Conservation (phyloP, 345 rosid species). For the Eucalyptus camaldulensis region DNA sequence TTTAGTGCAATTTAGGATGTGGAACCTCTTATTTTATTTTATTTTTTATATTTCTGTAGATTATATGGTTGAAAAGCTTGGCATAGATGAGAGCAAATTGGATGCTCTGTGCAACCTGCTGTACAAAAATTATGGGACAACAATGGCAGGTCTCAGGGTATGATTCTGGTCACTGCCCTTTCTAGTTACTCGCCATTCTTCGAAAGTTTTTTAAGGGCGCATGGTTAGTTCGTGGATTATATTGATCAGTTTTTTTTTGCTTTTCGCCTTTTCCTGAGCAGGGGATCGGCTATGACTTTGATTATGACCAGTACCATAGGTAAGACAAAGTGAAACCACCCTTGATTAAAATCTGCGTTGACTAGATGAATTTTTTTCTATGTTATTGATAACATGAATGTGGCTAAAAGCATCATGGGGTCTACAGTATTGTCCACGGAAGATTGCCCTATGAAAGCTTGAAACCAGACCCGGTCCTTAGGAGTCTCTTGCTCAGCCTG, state of each 20-base stretch:
- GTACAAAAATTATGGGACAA: slow-evolving; percentile 70
- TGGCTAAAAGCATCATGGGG: neutral
- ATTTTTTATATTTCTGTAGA: slow-evolving; percentile 17
- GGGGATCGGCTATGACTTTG: slow-evolving; percentile 82
- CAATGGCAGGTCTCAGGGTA: slow-evolving; percentile 96
- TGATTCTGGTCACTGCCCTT: neutral
- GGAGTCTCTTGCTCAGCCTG: slow-evolving; percentile 48
- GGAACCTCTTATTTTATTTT: neutral
- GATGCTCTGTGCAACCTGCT: slow-evolving; percentile 40
- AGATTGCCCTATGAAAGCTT: slow-evolving; percentile 71
- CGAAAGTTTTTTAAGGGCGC: neutral
- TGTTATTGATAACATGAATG: neutral
- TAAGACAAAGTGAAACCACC: neutral
- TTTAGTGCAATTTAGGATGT: neutral
- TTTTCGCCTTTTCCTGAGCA: slow-evolving; percentile 2
- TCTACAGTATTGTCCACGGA: slow-evolving; percentile 56
- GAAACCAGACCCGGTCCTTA: slow-evolving; percentile 70
- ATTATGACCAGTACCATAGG: slow-evolving; percentile 74
- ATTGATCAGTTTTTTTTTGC: neutral
- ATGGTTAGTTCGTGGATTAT: neutral
- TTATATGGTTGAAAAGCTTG: slow-evolving; percentile 58
- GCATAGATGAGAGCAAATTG: slow-evolving; percentile 46
- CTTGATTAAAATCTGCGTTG: neutral
- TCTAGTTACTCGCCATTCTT: neutral
- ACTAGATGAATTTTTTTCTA: neutral